These are phyloP conservation scores for Iberis pinnata DNA, from an alignment of 345 rosid species.

Conservation along the genomic window DNA sequence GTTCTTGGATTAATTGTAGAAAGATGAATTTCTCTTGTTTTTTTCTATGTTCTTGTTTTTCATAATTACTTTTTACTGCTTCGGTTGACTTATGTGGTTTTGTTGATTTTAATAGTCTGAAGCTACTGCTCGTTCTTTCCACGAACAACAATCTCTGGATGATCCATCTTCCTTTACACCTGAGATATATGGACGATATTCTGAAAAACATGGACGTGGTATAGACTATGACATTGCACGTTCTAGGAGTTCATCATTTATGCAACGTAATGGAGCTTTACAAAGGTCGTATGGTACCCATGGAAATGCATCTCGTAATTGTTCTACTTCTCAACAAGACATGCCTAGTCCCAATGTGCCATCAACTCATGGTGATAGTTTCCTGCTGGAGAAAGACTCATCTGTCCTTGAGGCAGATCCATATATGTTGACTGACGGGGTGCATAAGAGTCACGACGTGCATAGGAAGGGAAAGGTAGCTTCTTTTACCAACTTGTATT, in stretches of 20 bases:
- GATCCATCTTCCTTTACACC: conserved; percentile 51
- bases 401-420: conserved; percentile 36
- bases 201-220: conserved; percentile 52
- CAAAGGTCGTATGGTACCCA: conserved; percentile 44
- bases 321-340: conserved; percentile 53
- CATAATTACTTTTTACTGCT: background rate
- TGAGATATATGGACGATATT: conserved; percentile 42
- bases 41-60: background rate
- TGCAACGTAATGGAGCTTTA: conserved; percentile 53
- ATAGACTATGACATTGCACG: conserved; percentile 43
- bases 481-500: conserved; percentile 16
- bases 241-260: conserved; percentile 42
- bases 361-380: conserved; percentile 54
- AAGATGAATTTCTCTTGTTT: background rate
- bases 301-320: conserved; percentile 51
- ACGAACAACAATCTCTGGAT: conserved; percentile 58
- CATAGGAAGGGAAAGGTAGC: conserved; percentile 34
- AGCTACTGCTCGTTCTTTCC: conserved; percentile 48
- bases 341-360: conserved; percentile 43
- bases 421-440: conserved; percentile 28
- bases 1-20: background rate
- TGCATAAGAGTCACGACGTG: conserved; percentile 27
- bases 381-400: conserved; percentile 41
- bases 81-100: conserved; percentile 4
- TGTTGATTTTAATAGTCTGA: conserved; percentile 30